Percentiles rank a stretch among this genome's conserved stretches.
Conservation (phyloP, 768 basidiomycete species). For the Pulveroboletus frians region DNA sequence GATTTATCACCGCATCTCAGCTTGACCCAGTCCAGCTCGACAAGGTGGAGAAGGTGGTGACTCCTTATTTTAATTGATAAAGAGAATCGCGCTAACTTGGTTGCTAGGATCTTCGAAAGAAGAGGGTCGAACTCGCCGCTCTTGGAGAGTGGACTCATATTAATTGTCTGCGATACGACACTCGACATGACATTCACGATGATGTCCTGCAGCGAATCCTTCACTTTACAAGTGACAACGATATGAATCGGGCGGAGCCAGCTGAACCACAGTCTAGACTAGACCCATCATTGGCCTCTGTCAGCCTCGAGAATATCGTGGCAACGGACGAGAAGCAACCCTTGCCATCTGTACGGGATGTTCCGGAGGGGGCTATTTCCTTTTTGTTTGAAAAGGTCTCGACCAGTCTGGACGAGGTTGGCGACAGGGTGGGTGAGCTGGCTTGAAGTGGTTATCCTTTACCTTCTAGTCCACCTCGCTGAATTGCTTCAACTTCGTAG, state of each 20-base stretch:
- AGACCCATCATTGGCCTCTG: conserved; percentile 35
- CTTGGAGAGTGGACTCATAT: conserved; percentile 84
- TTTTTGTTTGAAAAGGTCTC: conserved; percentile 69
- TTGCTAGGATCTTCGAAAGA: conserved; percentile 58
- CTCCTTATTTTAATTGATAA: conserved; percentile 7
- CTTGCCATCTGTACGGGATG: conserved; percentile 39
- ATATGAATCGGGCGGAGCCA: conserved; percentile 5
- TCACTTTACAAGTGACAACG: conserved; percentile 15
- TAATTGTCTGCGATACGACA: conserved; percentile 53
- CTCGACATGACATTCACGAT: conserved; percentile 55
- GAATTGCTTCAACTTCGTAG: background rate
- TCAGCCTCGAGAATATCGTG: conserved; percentile 44
- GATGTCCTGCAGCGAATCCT: conserved; percentile 53
- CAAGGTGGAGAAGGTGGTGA: conserved; percentile 51
- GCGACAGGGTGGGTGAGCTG: background rate
- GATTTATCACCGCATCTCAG: conserved; percentile 65
- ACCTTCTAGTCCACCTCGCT: background rate
- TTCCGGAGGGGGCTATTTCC: conserved; percentile 65
- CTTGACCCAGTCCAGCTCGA: conserved; percentile 42
- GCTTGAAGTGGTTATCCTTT: background rate
- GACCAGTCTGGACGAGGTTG: conserved; percentile 6
- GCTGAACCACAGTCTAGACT: conserved; percentile 23
- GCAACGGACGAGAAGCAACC: conserved; percentile 32
- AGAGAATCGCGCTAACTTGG: conserved; percentile 1
- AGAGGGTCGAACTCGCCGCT: conserved; percentile 62